These are phyloP conservation scores for Lachancea dasiensis DNA, from an alignment of 805 yeast species.

Conservation along the genomic window DNA sequence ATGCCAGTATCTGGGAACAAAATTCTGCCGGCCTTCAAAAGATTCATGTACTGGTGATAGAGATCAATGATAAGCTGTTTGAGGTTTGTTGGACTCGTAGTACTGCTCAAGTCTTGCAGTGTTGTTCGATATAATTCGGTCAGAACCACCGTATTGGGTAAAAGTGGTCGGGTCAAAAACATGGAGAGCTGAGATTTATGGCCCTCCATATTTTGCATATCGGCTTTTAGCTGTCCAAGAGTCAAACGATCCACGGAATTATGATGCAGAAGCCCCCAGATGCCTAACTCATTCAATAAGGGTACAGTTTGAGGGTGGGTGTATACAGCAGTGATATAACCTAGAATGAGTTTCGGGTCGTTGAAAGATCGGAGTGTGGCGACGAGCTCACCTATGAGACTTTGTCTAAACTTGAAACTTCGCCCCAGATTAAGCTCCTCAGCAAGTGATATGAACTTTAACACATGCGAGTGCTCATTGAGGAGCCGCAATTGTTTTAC, in stretches of 20 bases:
- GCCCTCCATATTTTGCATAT: not conserved
- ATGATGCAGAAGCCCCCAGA: conserved; percentile 26
- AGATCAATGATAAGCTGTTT: conserved; percentile 15
- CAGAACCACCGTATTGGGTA: conserved; percentile 17
- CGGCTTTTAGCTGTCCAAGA: conserved; percentile 8
- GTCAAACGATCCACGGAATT: conserved; percentile 10
- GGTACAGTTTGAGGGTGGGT: conserved; percentile 9
- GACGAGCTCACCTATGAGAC: conserved; percentile 19
- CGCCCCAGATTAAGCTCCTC: conserved; percentile 11
- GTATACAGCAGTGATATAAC: conserved; percentile 21
- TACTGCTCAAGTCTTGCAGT: conserved; percentile 13
- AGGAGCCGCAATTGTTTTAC: conserved; percentile 14
- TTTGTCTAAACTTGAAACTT: conserved; percentile 17
- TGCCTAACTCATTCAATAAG: conserved; percentile 24
- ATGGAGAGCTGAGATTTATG: conserved; percentile 13
- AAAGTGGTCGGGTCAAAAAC: conserved; percentile 4
- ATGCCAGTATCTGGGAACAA: conserved; percentile 19
- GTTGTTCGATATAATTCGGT: conserved; percentile 23
- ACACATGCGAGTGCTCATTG: conserved; percentile 24
- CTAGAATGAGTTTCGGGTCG: conserved; percentile 25
- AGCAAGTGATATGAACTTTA: conserved; percentile 17
- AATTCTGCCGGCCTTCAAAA: conserved; percentile 6
- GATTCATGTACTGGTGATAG: conserved; percentile 15
- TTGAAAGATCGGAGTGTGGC: conserved; percentile 22
- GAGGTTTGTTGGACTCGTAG: conserved; percentile 12